Base-by-base conservation (phyloP, 2,329 filamentous ascomycete species). In the Monosporascus ibericus region DNA sequence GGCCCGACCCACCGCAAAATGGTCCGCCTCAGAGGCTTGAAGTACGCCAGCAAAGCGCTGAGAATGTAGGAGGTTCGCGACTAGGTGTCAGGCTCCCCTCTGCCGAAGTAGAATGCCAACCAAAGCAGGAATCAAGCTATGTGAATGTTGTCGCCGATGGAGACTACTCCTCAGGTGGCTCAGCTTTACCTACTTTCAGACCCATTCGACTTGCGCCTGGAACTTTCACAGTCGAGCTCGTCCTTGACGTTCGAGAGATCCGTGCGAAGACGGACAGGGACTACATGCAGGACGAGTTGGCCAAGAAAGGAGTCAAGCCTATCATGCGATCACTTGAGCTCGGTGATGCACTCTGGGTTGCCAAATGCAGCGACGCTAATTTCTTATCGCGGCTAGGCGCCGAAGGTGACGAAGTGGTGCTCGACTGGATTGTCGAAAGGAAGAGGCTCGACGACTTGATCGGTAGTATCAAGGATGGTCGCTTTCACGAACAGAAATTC, bases 401-500 rank as follows among this genome's bases (percentile, higher is more conserved):
- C 2, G 81, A 86, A 62, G 83, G 85, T 17, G 79, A 83, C 53
- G 88, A 92, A 65, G 70, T 92, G 14, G 82, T 90, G 47, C 74
- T 94, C 5, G 88, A 92, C 67, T 90, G 85, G 77, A 88, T 94
- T 44, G 80, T 91, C 1, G 89, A 94, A 70, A 79, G 89, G 55
- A 94, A 94, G 65, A 78, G 89, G 8, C 77, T 92, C 0, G 88
- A 92, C 63, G 89, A 94, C 65, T 72, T 94, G 47, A 78, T 92
- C n/a, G 74, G 79, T 48, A 91, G 87, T 56, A 90, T 94, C 70
- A 90, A 88, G 67, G 89, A 92, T 56, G 87, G 88, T 1, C 83
- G 89, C 2, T 92, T 91, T 60, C 86, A 87, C 59, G 89, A 94
- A 66, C 89, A 94, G 65, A 92, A 94, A 65, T 92, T 91, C 64